Base-by-base conservation (phyloP, 768 basidiomycete genomes). In the Serendipita sp. region DNA sequence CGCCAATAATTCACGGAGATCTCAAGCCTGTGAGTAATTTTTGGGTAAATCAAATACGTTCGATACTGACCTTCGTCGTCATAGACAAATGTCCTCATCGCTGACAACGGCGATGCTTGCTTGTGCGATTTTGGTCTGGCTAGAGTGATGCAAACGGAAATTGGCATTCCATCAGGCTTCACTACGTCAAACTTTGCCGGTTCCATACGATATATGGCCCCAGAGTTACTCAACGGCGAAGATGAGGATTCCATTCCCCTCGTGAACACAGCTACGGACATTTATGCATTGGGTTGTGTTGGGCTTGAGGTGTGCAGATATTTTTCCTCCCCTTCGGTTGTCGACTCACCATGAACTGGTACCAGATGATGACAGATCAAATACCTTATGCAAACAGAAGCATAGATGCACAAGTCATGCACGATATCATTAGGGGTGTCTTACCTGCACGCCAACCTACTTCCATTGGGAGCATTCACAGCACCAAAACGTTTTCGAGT, bases 281-380 rank as follows among this genome's bases (percentile, higher is more conserved):
- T 60, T 32, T 60, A 60, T 60, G 56, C 56, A 3, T 36, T 60
- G 28, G 56, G 56, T 38, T 60, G 56, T 38, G 56, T 60, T 10
- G 56, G 56, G 3, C 48, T 51, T 5, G 48, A 51, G 48, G 48
- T 51, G 8, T n/a, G 48, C 30, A 51, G 48, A 18, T 32, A 23
- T 23, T 23, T 23, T 23, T 23, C 23, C 23, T 23, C 1, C 23
- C 23, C 23, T 23, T 23, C 23, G 23, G 23, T 23, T 23, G 23
- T 23, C 23, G 23, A 23, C 23, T 23, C 23, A 23, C 23, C 23
- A 23, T 23, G 23, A 23, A 23, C 23, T 23, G 23, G 23, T 23
- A 52, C n/a, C 48, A 60, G 56, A 28, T 60, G 16, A 38, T 60
- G 36, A 60, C 56, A n/a, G 56, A 60, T 38, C 56, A 60, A n/a